A percentile compares a stretch with the other conserved stretches of the same genome.
Evolutionary conservation across 2,329 filamentous ascomycete genomes (phyloP).

Genomic region (Colletotrichum viniferum): DNA sequence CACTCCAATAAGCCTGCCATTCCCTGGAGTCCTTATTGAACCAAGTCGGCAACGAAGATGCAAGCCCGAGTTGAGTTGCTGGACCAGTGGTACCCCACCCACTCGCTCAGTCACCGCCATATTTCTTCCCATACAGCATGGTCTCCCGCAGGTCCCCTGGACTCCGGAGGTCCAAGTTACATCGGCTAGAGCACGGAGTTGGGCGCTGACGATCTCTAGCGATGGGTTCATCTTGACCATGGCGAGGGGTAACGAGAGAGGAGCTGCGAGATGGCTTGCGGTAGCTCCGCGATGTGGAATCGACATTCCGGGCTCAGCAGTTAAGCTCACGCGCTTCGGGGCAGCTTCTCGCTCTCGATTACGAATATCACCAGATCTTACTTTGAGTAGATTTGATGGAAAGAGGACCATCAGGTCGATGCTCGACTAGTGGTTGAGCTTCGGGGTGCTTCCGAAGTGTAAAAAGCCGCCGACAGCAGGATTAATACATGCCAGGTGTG

Average conservation of each 20-base stretch:
- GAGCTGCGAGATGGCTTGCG: background rate
- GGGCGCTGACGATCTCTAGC: fast-evolving
- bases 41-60: background rate
- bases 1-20: background rate
- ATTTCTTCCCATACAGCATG: background rate
- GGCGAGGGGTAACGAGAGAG: background rate
- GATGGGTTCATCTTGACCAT: background rate
- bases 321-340: background rate
- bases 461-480: background rate
- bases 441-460: background rate
- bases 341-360: background rate
- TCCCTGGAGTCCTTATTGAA: background rate
- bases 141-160: background rate
- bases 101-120: background rate
- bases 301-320: background rate
- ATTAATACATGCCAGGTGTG: background rate
- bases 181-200: background rate
- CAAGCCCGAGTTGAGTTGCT: fast-evolving
- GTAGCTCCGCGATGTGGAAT: background rate
- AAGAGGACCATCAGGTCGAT: background rate
- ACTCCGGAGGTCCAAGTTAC: background rate
- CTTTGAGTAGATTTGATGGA: no score
- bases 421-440: background rate
- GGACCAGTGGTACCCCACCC: fast-evolving
- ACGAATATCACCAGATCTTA: background rate